Conservation (phyloP, 2,329 filamentous ascomycete species). For the Hyphodiscus sp. region DNA sequence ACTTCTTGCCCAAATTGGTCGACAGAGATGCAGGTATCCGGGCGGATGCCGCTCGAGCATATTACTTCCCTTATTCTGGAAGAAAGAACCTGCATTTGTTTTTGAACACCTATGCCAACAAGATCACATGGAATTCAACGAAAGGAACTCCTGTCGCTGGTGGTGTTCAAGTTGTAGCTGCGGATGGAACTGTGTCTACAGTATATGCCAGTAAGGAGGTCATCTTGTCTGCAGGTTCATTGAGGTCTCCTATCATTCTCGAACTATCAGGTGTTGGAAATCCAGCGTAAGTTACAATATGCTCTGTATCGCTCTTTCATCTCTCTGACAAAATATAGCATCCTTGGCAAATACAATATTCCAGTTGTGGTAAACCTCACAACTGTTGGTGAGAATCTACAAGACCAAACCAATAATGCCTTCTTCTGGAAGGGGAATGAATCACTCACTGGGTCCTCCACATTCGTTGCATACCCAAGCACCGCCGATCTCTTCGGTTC, state of each 20-base stretch:
- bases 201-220: constrained; percentile 27
- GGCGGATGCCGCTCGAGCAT: constrained; percentile 37
- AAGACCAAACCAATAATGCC: constrained; percentile 20
- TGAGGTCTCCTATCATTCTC: constrained; percentile 23
- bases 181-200: constrained; percentile 7
- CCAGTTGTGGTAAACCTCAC: constrained; percentile 8
- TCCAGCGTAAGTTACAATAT: constrained; percentile 11
- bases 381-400: constrained; percentile 22
- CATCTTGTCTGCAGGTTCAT: constrained; percentile 26
- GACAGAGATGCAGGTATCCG: constrained; percentile 33
- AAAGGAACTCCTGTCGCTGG: constrained; percentile 31
- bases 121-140: constrained; percentile 7
- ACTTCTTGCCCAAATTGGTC: constrained; percentile 35
- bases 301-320: not conserved
- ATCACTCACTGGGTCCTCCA: constrained; percentile 14
- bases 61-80: constrained; percentile 33
- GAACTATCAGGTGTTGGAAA: not conserved
- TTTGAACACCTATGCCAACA: constrained; percentile 11
- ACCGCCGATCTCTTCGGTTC: not conserved
- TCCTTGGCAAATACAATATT: no score
- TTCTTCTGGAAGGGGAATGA: constrained; percentile 12
- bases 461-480: constrained; percentile 1
- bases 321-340: not conserved
- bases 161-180: constrained; percentile 20
- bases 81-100: constrained; percentile 33